Conservation (phyloP, 2,329 filamentous ascomycete genomes). For the Neonectria ditissima region DNA sequence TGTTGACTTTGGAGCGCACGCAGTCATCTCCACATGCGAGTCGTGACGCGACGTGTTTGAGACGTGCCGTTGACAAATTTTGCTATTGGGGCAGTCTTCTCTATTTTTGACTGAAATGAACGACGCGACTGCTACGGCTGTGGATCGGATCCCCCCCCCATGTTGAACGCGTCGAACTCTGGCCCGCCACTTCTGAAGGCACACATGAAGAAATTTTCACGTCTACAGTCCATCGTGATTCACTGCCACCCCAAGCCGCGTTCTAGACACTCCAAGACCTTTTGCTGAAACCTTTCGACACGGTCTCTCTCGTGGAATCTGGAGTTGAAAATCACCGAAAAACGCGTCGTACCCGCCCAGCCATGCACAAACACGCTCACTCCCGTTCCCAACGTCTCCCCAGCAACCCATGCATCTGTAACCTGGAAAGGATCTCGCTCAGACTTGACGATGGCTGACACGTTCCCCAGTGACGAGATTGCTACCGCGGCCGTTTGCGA, state of each 20-base stretch:
- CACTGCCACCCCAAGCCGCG: not conserved
- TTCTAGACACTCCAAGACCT: not conserved
- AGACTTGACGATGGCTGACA: not conserved
- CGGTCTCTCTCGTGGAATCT: not conserved
- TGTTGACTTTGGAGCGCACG: too few species aligned
- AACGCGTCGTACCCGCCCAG: not conserved
- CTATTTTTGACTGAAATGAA: too few species aligned
- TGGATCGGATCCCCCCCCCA: too few species aligned
- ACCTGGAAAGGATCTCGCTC: not conserved
- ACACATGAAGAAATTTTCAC: not conserved
- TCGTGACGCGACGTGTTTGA: too few species aligned
- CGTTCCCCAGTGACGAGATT: conserved; percentile 11
- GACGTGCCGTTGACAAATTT: too few species aligned
- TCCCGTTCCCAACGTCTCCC: conserved; percentile 4
- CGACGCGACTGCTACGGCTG: too few species aligned
- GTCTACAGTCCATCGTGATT: not conserved
- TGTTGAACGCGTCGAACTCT: too few species aligned
- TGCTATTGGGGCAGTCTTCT: too few species aligned
- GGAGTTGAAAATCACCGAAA: conserved; percentile 15
- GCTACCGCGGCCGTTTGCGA: not conserved
- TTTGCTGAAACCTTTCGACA: not conserved
- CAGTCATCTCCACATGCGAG: too few species aligned
- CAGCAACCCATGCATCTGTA: conserved; percentile 8
- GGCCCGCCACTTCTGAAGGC: too few species aligned
- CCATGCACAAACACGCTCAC: conserved; percentile 11